phyloP scores from a whole-genome alignment of 176 grass and related monocot species.

The Oryza glumipatula region DNA sequence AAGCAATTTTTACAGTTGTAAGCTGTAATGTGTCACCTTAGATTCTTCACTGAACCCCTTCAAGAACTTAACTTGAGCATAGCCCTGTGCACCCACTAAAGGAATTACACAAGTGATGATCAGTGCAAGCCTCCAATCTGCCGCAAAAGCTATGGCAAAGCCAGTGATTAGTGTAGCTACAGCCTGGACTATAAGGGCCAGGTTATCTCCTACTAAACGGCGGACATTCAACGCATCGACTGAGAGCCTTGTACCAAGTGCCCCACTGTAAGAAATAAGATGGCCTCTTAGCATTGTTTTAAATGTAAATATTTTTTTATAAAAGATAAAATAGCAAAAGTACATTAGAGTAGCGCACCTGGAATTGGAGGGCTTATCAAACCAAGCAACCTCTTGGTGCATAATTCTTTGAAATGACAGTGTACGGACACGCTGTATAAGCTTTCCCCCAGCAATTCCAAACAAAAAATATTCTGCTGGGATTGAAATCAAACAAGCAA shows the following conservation, averaged over 20 bases:
- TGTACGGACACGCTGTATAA: slow-evolving; percentile 64
- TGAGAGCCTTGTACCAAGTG: slow-evolving; percentile 82
- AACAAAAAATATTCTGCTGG: slow-evolving; percentile 68
- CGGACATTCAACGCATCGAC: slow-evolving; percentile 81
- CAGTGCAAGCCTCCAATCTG: slow-evolving; percentile 76
- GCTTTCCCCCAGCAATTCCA: slow-evolving; percentile 79
- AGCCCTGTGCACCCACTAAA: slow-evolving; percentile 58
- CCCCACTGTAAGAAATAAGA: slow-evolving; percentile 56
- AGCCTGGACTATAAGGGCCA: slow-evolving; percentile 73
- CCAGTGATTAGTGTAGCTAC: slow-evolving; percentile 58
- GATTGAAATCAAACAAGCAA: slow-evolving; percentile 39
- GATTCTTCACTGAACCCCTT: slow-evolving; percentile 68
- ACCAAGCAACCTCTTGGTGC: slow-evolving; percentile 79
- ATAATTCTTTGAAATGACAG: slow-evolving; percentile 70
- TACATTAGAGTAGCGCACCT: slow-evolving; percentile 49
- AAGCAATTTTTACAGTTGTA: slow-evolving; percentile 22
- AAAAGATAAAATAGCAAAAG: not conserved
- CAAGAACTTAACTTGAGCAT: slow-evolving; percentile 70
- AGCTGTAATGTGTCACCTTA: slow-evolving; percentile 45
- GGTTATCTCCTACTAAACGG: slow-evolving; percentile 71
- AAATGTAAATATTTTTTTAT: slow-evolving; percentile 9
- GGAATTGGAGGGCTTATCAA: slow-evolving; percentile 74
- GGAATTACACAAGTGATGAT: slow-evolving; percentile 72
- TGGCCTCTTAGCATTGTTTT: not conserved
- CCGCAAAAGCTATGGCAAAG: slow-evolving; percentile 65